A percentile compares a stretch with the other conserved stretches of the same genome.
phyloP scores from a whole-genome alignment of 1,139 yeast genomes.

The Magnusiomyces starmeri region DNA sequence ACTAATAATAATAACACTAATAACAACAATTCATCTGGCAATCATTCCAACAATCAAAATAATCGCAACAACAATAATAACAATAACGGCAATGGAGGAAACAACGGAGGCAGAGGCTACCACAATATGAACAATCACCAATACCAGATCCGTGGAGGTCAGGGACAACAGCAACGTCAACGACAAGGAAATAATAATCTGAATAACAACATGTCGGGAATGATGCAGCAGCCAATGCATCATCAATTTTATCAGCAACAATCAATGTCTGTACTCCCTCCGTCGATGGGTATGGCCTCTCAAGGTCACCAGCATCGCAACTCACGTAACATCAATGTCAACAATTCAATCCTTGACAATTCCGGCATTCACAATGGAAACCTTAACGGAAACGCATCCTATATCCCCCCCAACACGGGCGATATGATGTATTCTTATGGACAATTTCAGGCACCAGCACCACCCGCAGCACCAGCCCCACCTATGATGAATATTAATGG shows the following conservation, averaged over 20 bases:
- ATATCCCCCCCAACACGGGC: background rate
- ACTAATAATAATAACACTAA: conserved; percentile 6
- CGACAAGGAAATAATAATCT: background rate
- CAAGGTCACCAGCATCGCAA: background rate
- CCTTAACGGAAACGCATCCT: background rate
- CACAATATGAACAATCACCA: background rate
- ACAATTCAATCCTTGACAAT: background rate
- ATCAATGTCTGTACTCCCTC: background rate
- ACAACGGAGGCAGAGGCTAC: background rate
- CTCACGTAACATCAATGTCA: background rate
- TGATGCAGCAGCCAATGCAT: conserved; percentile 1
- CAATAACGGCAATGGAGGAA: background rate
- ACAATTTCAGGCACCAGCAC: background rate
- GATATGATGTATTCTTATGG: background rate
- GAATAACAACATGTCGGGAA: background rate
- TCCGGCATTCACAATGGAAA: background rate
- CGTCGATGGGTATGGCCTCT: background rate
- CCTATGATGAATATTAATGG: background rate
- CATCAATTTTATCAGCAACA: background rate
- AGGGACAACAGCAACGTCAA: conserved; percentile 1
- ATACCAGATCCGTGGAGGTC: background rate
- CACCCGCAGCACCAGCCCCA: background rate
- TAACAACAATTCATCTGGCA: conserved; percentile 1
- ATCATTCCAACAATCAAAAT: background rate
- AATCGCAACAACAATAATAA: conserved; percentile 4